These are phyloP conservation scores for Zangia roseola DNA, from an alignment of 768 basidiomycete genomes.

Conservation along the genomic window DNA sequence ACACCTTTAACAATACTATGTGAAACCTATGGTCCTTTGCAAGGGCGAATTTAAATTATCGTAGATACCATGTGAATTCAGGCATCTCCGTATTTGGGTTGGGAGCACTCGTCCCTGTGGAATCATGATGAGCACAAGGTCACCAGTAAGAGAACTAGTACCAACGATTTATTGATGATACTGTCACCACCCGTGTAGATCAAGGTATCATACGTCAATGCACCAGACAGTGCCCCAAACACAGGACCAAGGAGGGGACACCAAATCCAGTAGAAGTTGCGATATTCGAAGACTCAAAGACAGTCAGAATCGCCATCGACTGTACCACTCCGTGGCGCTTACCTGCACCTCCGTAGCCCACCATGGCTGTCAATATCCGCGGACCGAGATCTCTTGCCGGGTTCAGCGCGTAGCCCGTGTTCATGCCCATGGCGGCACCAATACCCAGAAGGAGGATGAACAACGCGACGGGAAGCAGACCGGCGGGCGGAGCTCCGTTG, in stretches of 20 bases:
- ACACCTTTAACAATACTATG: too few relatives aligned
- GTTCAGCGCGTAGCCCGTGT: slow-evolving; percentile 63
- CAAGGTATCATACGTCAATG: slow-evolving; percentile 56
- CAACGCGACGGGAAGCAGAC: slow-evolving; percentile 52
- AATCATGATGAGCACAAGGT: too few relatives aligned
- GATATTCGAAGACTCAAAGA: slow-evolving; percentile 22
- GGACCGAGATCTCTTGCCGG: slow-evolving; percentile 69
- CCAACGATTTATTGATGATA: slow-evolving; percentile 51
- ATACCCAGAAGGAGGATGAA: slow-evolving; percentile 57
- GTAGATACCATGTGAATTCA: too few relatives aligned
- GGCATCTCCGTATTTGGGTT: too few relatives aligned
- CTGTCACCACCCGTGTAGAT: slow-evolving; percentile 57
- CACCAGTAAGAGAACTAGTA: too few relatives aligned
- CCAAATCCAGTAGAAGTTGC: slow-evolving; percentile 75
- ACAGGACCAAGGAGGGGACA: slow-evolving; percentile 60
- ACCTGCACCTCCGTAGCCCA: slow-evolving; percentile 50
- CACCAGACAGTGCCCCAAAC: slow-evolving; percentile 53
- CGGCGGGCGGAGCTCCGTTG: slow-evolving; percentile 47
- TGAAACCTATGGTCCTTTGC: too few relatives aligned
- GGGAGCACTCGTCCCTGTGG: too few relatives aligned
- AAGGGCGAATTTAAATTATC: too few relatives aligned
- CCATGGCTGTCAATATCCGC: slow-evolving; percentile 60
- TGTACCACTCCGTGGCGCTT: slow-evolving; percentile 5
- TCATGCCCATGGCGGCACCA: slow-evolving; percentile 53
- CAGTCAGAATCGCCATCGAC: slow-evolving; percentile 31